These are phyloP conservation scores for Cruciata laevipes DNA, from an alignment of 257 asterid species.

Conservation along the genomic window DNA sequence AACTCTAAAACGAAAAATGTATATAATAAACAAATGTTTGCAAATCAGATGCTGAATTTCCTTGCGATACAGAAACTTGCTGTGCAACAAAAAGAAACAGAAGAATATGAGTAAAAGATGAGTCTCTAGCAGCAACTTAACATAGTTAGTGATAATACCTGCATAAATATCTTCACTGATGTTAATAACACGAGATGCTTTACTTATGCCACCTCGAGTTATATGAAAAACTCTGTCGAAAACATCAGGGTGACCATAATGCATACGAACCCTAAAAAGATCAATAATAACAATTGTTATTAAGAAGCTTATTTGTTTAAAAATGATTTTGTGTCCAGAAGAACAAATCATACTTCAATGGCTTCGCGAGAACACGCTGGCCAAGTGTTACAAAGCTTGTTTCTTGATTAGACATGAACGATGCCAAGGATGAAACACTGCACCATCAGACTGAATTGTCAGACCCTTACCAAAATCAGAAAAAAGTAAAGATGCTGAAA, in stretches of 20 bases:
- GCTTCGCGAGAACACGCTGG: constrained; percentile 92
- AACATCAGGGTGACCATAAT: constrained; percentile 98
- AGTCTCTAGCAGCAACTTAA: neutral
- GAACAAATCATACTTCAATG: constrained; percentile 69
- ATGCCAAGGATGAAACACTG: constrained; percentile 99
- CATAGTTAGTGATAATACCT: constrained; percentile 32
- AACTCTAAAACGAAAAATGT: neutral
- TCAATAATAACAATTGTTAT: constrained; percentile 2
- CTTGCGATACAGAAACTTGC: neutral
- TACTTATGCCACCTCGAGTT: constrained; percentile 98
- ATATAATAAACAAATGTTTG: neutral
- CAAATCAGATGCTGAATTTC: neutral
- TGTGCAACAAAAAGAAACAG: neutral
- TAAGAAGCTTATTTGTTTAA: constrained; percentile 2
- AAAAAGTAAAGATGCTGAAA: neutral
- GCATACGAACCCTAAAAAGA: constrained; percentile 87
- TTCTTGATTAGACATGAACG: constrained; percentile 95
- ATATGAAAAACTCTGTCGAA: constrained; percentile 94
- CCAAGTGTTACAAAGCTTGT: constrained; percentile 98
- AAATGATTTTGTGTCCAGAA: neutral
- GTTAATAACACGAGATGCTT: constrained; percentile 92
- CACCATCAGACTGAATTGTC: constrained; percentile 27
- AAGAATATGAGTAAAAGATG: neutral
- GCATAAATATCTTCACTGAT: constrained; percentile 93
- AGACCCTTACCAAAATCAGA: constrained; percentile 12